Base-by-base conservation (phyloP, 257 asterid genomes). In the Solanum chmielewskii region DNA sequence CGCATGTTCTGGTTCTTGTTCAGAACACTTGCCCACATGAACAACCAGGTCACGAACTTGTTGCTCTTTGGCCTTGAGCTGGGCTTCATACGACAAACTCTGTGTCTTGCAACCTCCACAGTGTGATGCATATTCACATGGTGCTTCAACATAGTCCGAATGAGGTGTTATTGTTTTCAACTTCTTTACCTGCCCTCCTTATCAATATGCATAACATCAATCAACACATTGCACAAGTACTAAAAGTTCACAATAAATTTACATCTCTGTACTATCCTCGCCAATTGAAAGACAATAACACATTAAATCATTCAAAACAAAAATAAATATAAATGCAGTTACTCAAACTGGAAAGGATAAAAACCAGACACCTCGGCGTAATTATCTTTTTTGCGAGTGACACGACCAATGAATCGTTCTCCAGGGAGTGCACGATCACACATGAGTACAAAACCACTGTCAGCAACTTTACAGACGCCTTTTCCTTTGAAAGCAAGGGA, bases 81-180 rank as follows among this genome's bases (percentile, higher is more conserved):
- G 99, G 84, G 98, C 95, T 86, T 93, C 96, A 86, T 97, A 97
- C 81, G 93, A 86, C 93, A 97, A 90, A 88, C 92, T 90, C 94
- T 97, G 99, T 23, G 97, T 95, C 88, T 93, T 97, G 88, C 99
- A 97, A 88, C 99, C 99, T 86, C 99, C 99, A 86, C 99, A 97
- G 85, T 94, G 92, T 56, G 94, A 89, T 25, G 99, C 94, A 91
- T 92, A 93, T 89, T 94, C 98, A 89, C 99, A 97, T 0, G 99
- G 99, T 25, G 98, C 99, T 86, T 92, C 98, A 84, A 95, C 98
- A 41, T 69, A 68, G 88, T 97, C 98, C 93, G 91, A 86, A 68
- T 95, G 99, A 76, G 94, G 95, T 73, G 93, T 83, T 73, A 95
- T 91, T 1, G 96, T 94, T 92, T 94, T 93, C 93, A 94, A 4